Base-by-base conservation (phyloP, 2,329 filamentous ascomycete genomes). In the Fusarium tricinctum region DNA sequence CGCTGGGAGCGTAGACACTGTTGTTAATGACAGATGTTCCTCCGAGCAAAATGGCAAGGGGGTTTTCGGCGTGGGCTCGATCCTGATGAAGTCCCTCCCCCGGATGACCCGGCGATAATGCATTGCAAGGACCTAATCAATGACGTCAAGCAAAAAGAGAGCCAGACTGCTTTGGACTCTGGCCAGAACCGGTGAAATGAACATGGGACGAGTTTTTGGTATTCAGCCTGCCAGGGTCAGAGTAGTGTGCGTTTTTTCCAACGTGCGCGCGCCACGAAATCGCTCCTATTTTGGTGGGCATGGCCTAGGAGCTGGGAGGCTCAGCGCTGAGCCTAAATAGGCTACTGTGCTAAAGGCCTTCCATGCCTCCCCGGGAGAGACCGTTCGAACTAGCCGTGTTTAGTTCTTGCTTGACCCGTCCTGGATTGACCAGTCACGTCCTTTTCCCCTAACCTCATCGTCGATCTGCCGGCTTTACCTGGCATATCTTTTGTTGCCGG, bases 201-300 rank as follows among this genome's bases (percentile, higher is more conserved):
- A 68, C 45, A 67, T 68, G 66, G 63, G 69, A 66, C 50, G 69
- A 71, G 57, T 70, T 60, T 49, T 55, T 46, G 58, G 53, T 70
- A 47, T 42, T 43, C 26, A 20, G 30, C 28, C 50, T 58, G 52
- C 59, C 46, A 59, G 61, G 61, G 48, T 50, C 62, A 70, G 30
- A 69, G 49, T 46, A 28, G 35, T 55, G 47, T 46, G 57, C 66
- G 61, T 59, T 53, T 45, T 39, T 58, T 20, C 35, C 46, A 69
- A 64, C 52, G 46, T 52, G 45, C 39, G 66, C 39, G 45, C 47
- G 43, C 67, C 50, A 69, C 58, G 49, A 69, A 63, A 52, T 46
- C 52, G 52, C 58, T 62, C 53, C 61, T 54, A 47, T 58, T 44
- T 46, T 67, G 20, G 59, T 44, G 33, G 26, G 26, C 54, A 46